Base-by-base conservation (phyloP, 441 rosid species). In the Populus hybrid region DNA sequence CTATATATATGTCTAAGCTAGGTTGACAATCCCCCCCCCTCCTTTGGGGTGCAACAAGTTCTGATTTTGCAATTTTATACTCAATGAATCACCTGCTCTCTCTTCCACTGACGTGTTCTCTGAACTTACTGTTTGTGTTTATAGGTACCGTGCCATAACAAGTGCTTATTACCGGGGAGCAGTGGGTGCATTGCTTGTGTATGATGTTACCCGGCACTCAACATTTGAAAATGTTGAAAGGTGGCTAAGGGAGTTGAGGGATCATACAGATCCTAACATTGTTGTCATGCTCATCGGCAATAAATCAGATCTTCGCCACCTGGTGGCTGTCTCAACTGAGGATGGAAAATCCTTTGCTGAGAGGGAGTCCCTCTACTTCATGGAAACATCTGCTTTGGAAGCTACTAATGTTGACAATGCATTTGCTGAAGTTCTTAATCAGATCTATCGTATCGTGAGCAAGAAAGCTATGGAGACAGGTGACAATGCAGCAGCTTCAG, bases 81-180 rank as follows among this genome's bases (percentile, higher is more conserved):
- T 46, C 53, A 11, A 14, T 46, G 57, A 46, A 63, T 63, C 66
- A 9, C 28, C 28, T 23, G 66, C 66, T 9, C 14, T 63, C 9
- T 63, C 28, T 63, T 63, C 66, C 66, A 23, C 66, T 10, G 11
- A 63, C 28, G 3, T 61, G 1, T 9, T 21, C 28, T 21, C 28
- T 9, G 66, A 9, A 63, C 24, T 57, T 57, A 1, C 19, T 10
- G 16, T n/a, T 6, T 64, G 3, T 64, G 30, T 16, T 63, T 67
- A 65, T 74, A 92, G 97, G 91, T 93, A 93, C 63, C 93, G 97
- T 61, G 97, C 97, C 84, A 93, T 91, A 69, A 93, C 97, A 7
- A 93, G 97, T n/a, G 97, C 97, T 34, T 93, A 93, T 34, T 93
- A 93, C 63, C 86, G 97, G 50, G 97, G 97, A 82, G 97, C 97